Conservation (phyloP, 768 basidiomycete species). For the Leccinum fibrillosum region DNA sequence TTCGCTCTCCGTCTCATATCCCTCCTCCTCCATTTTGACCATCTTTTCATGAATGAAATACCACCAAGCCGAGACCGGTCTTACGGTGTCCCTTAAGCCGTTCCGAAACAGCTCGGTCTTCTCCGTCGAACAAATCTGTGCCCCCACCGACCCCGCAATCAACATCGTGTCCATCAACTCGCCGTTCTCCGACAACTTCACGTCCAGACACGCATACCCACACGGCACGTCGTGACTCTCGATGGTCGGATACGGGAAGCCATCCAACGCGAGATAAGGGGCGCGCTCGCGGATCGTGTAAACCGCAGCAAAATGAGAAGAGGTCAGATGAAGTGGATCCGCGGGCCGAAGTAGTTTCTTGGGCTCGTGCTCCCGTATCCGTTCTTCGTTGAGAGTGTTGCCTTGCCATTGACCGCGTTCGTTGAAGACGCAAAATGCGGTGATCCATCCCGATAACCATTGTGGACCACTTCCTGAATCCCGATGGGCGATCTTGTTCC, state of each 20-base stretch:
- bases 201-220: constrained; percentile 28
- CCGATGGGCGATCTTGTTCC: constrained; percentile 34
- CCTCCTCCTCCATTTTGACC: not conserved
- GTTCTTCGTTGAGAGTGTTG: constrained; percentile 27
- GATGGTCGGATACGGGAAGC: constrained; percentile 29
- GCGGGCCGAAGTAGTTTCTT: constrained; percentile 32
- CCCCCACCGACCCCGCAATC: constrained; percentile 29
- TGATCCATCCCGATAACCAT: constrained; percentile 40
- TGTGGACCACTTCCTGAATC: constrained; percentile 27
- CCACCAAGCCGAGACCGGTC: constrained; percentile 34
- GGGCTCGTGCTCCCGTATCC: constrained; percentile 26
- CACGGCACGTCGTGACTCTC: constrained; percentile 28
- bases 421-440: constrained; percentile 35
- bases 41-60: constrained; percentile 17
- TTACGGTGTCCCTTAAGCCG: constrained; percentile 31
- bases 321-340: constrained; percentile 22
- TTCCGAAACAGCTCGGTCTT: constrained; percentile 28
- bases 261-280: constrained; percentile 25
- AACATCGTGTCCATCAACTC: constrained; percentile 23
- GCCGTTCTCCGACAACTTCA: constrained; percentile 29
- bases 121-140: constrained; percentile 29
- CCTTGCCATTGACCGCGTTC: constrained; percentile 33
- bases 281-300: constrained; percentile 22
- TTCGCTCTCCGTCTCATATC: not conserved
- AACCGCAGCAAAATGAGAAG: constrained; percentile 25